Evolutionary conservation across 805 yeast genomes (phyloP).

Genomic region (Ogataea ramenticola): DNA sequence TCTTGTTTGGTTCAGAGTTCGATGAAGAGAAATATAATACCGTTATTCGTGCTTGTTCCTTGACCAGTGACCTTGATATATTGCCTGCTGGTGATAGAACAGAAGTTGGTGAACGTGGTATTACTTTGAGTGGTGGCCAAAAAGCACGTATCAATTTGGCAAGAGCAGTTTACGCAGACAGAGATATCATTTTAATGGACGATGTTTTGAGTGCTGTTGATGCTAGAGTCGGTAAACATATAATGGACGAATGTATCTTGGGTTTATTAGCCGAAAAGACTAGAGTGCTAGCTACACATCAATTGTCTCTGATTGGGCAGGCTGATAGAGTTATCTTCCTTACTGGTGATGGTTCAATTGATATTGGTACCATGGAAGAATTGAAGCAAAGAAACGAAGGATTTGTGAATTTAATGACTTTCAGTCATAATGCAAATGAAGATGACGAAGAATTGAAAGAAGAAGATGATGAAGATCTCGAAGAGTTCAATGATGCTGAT

Average conservation of each 20-base stretch:
- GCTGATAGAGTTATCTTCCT: constrained; percentile 67
- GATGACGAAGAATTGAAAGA: constrained; percentile 23
- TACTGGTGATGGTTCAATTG: constrained; percentile 53
- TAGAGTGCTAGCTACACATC: constrained; percentile 76
- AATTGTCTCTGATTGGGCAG: constrained; percentile 55
- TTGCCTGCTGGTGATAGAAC: constrained; percentile 76
- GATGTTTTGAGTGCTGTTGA: constrained; percentile 86
- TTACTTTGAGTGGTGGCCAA: constrained; percentile 82
- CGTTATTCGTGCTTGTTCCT: constrained; percentile 58
- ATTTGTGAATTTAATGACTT: constrained; percentile 49
- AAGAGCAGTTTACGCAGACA: constrained; percentile 65
- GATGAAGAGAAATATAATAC: constrained; percentile 42
- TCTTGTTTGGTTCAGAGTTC: constrained; percentile 50
- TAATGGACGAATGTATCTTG: constrained; percentile 59
- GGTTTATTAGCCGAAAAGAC: constrained; percentile 53
- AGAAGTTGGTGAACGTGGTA: constrained; percentile 82
- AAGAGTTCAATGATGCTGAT: constrained; percentile 12
- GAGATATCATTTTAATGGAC: constrained; percentile 63
- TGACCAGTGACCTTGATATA: constrained; percentile 56
- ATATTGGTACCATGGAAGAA: constrained; percentile 54
- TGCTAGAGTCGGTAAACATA: constrained; percentile 75
- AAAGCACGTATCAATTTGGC: constrained; percentile 78
- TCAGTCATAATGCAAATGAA: constrained; percentile 25
- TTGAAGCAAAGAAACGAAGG: constrained; percentile 35
- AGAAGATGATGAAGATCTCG: no score